Evolutionary conservation across 2,329 filamentous ascomycete genomes (phyloP), one percentile per base, ranked within the genome.

Genomic region (Xylariaceae sp.): DNA sequence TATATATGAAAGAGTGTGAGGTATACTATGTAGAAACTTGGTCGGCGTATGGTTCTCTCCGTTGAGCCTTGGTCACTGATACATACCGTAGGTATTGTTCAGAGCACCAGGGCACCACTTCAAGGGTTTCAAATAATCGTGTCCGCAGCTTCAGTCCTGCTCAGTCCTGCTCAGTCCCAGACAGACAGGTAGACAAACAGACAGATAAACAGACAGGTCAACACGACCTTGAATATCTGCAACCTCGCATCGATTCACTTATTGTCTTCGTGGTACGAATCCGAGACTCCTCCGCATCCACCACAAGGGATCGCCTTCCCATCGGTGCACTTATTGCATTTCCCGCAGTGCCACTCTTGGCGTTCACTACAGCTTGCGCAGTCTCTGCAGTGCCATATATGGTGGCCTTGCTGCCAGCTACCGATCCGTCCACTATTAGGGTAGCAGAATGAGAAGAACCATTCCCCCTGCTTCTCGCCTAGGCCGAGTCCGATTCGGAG

Each of bases 361-460:
- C 24, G 39, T 24, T 63, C 61, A 12, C 39, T 51, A 33, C 61
- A 63, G 28, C 24, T 50, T 12, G 40, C 45, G 28, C 61, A 63
- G 19, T 45, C 44, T 41, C 52, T 16, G 45, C 61, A 63, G 40
- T 63, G 61, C 61, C 61, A 61, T 33, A 63, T 51, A 44, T 58
- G 51, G 6, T 47, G 37, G 31, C 52, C 23, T 19, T 58, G 54
- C 45, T 63, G 61, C 61, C 61, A 63, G 54, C 61, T 63, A 31
- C 61, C 61, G n/a, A 56, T 29, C 11, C 58, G 58, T 28, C 58
- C 61, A 8, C 34, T 31, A 14, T 46, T 53, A 16, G 43, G 28
- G 36, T 61, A 60, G 12, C 61, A 63, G 41, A 63, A 61, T n/a
- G 61, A 63, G 45, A 63, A 63, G 36, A 63, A 63, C 57, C 60